These are phyloP conservation scores for Laguncularia racemosa DNA, from an alignment of 345 rosid genomes.

Conservation along the genomic window DNA sequence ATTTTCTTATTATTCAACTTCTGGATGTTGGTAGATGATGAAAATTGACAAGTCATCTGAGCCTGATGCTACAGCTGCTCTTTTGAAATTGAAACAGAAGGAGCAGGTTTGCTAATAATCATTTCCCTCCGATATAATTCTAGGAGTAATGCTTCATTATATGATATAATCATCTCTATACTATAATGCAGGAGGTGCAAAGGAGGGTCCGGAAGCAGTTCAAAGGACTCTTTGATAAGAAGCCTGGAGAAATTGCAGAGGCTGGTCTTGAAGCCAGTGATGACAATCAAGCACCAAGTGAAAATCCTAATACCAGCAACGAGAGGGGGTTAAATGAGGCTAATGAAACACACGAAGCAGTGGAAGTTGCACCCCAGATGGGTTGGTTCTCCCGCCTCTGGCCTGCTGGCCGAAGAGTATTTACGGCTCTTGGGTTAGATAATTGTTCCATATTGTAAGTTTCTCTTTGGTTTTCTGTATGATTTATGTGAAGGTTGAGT, in stretches of 20 bases:
- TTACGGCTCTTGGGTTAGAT: conserved; percentile 33
- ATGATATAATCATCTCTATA: background rate
- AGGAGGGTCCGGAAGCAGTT: conserved; percentile 77
- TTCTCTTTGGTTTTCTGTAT: background rate
- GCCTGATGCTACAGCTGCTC: conserved; percentile 64
- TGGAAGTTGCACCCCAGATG: conserved; percentile 15
- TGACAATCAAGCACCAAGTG: background rate
- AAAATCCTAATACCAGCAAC: background rate
- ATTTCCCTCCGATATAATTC: background rate
- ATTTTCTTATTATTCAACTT: conserved; percentile 3
- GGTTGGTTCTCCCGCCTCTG: conserved; percentile 41
- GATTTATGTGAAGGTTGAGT: too few relatives aligned
- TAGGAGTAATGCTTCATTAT: background rate
- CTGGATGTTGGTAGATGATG: conserved; percentile 34
- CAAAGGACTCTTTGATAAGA: conserved; percentile 92
- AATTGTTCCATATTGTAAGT: conserved; percentile 41
- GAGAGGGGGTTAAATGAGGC: conserved; percentile 9
- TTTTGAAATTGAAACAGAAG: conserved; percentile 68
- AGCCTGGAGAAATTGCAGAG: conserved; percentile 82
- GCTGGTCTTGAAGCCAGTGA: conserved; percentile 19
- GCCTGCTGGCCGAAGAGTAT: conserved; percentile 36
- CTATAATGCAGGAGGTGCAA: conserved; percentile 54
- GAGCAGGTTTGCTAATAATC: conserved; percentile 45
- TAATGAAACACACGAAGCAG: conserved; percentile 16
- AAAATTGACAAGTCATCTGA: conserved; percentile 50